Evolutionary conservation across 164 flowering plant species (phyloP).

Genomic region (Euptelea pleiosperma): DNA sequence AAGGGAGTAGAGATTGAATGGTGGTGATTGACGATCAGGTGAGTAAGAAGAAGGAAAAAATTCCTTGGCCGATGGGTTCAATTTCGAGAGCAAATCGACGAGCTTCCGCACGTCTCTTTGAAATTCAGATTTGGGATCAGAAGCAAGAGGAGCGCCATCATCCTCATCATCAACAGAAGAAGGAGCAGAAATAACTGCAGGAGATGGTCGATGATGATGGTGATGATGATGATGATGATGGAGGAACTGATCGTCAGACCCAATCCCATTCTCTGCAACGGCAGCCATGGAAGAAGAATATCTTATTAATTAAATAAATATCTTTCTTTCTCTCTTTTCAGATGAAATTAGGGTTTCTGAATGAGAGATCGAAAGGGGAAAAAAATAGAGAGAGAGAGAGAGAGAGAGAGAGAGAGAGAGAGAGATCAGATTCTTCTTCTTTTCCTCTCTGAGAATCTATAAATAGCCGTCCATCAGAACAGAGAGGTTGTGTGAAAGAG

Average conservation of each 20-base stretch:
- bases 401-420: too few relatives aligned
- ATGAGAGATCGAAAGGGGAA: too few relatives aligned
- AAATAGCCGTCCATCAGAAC: background rate
- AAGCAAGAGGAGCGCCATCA: too few relatives aligned
- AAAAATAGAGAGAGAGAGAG: too few relatives aligned
- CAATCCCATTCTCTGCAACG: slow-evolving; percentile 26
- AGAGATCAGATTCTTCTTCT: background rate
- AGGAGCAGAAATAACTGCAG: background rate
- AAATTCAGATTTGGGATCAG: slow-evolving; percentile 31
- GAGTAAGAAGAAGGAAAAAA: slow-evolving; percentile 60
- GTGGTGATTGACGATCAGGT: slow-evolving; percentile 14
- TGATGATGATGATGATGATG: slow-evolving; percentile 7
- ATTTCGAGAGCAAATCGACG: slow-evolving; percentile 62
- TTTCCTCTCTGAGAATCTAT: background rate
- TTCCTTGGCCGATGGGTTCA: slow-evolving; percentile 75
- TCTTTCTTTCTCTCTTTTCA: background rate
- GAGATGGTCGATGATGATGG: background rate
- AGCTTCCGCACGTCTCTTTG: slow-evolving; percentile 54
- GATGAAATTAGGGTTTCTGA: too few relatives aligned
- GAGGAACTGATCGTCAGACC: slow-evolving; percentile 21
- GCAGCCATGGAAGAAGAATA: slow-evolving; percentile 25
- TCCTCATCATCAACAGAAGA: too few relatives aligned
- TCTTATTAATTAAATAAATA: background rate
- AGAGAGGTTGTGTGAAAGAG: background rate
- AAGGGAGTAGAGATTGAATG: slow-evolving; percentile 28